phyloP scores from a whole-genome alignment of 805 yeast genomes.

The Spathaspora girioi region DNA sequence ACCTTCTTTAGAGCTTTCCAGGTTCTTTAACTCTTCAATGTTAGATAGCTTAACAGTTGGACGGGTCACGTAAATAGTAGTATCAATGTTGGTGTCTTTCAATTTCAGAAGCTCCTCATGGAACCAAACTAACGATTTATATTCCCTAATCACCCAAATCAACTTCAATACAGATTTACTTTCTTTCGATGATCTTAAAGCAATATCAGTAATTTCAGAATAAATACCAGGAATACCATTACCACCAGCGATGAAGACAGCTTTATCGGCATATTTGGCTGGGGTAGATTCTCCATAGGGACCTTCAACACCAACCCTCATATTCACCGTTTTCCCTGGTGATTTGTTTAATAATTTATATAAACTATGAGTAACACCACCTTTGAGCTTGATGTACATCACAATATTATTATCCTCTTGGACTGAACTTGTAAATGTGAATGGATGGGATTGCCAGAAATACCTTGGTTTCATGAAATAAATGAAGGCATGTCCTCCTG shows the following conservation, averaged over 20 bases:
- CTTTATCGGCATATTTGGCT: conserved; percentile 46
- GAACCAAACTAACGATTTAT: conserved; percentile 47
- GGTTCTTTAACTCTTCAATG: not conserved
- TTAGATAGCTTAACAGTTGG: not conserved
- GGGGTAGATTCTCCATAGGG: conserved; percentile 62
- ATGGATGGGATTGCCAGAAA: conserved; percentile 45
- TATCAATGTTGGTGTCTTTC: conserved; percentile 18
- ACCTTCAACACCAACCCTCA: conserved; percentile 51
- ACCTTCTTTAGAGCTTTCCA: not conserved
- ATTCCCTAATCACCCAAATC: conserved; percentile 61
- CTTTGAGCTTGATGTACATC: conserved; percentile 33
- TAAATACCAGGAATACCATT: conserved; percentile 64
- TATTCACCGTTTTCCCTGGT: conserved; percentile 24
- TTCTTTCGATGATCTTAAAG: conserved; percentile 16
- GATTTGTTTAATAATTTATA: conserved; percentile 19
- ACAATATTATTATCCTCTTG: conserved; percentile 18
- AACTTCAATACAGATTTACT: conserved; percentile 32
- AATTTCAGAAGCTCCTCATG: conserved; percentile 33
- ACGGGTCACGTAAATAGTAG: conserved; percentile 23
- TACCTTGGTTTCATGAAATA: conserved; percentile 31
- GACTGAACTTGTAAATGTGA: conserved; percentile 29
- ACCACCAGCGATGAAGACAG: conserved; percentile 68
- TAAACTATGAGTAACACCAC: conserved; percentile 33
- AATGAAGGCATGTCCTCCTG: conserved; percentile 41
- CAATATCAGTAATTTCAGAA: conserved; percentile 34